phyloP scores from a whole-genome alignment of 345 rosid species.

The Raphanus sativus region DNA sequence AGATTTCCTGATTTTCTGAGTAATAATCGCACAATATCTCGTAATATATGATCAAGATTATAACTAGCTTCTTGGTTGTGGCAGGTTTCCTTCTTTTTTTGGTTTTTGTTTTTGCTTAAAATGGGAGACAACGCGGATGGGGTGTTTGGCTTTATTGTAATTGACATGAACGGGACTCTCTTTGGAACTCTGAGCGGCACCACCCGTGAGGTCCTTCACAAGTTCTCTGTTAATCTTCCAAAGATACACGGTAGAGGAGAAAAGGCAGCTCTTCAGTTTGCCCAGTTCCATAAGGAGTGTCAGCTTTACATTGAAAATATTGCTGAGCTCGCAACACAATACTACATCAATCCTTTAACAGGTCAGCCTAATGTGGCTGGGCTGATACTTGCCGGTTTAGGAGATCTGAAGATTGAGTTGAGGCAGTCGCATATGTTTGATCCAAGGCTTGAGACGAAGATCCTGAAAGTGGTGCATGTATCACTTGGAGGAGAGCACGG shows the following conservation, averaged over 20 bases:
- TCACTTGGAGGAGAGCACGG: too few relatives aligned
- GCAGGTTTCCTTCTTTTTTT: too few relatives aligned
- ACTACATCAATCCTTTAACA: background rate
- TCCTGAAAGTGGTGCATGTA: background rate
- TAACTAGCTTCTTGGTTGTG: too few relatives aligned
- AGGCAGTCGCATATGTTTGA: slow-evolving; percentile 5
- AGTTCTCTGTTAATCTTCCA: slow-evolving; percentile 45
- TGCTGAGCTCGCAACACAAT: too few relatives aligned
- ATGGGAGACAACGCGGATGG: slow-evolving; percentile 1
- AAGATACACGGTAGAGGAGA: slow-evolving; percentile 52
- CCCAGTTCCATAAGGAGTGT: slow-evolving; percentile 36
- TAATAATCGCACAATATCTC: too few relatives aligned
- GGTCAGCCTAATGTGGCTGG: slow-evolving; percentile 5
- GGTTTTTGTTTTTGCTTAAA: too few relatives aligned
- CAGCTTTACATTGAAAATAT: slow-evolving; percentile 36
- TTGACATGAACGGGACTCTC: slow-evolving; percentile 47
- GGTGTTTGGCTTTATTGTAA: slow-evolving; percentile 34
- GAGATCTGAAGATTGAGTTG: background rate
- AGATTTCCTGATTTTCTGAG: too few relatives aligned
- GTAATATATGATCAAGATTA: too few relatives aligned
- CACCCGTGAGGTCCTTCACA: slow-evolving; percentile 42
- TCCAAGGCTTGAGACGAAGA: background rate
- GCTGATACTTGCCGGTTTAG: too few relatives aligned
- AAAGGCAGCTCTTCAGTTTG: slow-evolving; percentile 45
- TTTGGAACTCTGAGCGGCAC: slow-evolving; percentile 47